Evolutionary conservation across 306 rosid genomes (phyloP).

Genomic region (Sicyos edulis): DNA sequence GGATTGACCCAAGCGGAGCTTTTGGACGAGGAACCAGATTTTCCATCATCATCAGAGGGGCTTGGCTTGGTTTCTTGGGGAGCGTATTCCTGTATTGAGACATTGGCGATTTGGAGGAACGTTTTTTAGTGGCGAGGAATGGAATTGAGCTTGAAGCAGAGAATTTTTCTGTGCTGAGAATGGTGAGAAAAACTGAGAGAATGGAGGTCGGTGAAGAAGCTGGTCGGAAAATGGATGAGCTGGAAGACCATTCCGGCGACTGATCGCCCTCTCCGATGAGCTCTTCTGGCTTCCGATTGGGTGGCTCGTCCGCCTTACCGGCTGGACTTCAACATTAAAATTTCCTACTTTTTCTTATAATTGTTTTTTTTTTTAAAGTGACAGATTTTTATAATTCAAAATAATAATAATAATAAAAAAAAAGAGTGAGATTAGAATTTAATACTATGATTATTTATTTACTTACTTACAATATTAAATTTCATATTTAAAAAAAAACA

Average conservation of each 20-base stretch:
- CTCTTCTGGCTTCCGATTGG: background rate
- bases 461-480: too few relatives aligned
- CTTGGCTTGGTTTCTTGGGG: slow-evolving; percentile 26
- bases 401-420: too few relatives aligned
- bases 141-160: slow-evolving; percentile 24
- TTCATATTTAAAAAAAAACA: too few relatives aligned
- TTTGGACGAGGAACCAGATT: slow-evolving; percentile 36
- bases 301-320: slow-evolving; percentile 27
- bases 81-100: slow-evolving; percentile 52
- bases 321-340: background rate
- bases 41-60: slow-evolving; percentile 28
- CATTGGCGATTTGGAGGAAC: slow-evolving; percentile 42
- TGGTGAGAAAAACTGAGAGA: background rate
- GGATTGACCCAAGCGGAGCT: slow-evolving; percentile 81
- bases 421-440: too few relatives aligned
- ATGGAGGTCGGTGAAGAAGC: slow-evolving; percentile 46
- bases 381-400: too few relatives aligned
- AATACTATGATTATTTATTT: too few relatives aligned
- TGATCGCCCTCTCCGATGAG: background rate
- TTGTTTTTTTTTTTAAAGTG: too few relatives aligned
- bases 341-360: too few relatives aligned
- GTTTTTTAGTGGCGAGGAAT: slow-evolving; percentile 27
- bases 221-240: slow-evolving; percentile 49
- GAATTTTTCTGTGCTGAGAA: slow-evolving; percentile 26
- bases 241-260: slow-evolving; percentile 52